Base-by-base conservation (phyloP, 352 stramenopile species). In the Globisporangium nagaii region DNA sequence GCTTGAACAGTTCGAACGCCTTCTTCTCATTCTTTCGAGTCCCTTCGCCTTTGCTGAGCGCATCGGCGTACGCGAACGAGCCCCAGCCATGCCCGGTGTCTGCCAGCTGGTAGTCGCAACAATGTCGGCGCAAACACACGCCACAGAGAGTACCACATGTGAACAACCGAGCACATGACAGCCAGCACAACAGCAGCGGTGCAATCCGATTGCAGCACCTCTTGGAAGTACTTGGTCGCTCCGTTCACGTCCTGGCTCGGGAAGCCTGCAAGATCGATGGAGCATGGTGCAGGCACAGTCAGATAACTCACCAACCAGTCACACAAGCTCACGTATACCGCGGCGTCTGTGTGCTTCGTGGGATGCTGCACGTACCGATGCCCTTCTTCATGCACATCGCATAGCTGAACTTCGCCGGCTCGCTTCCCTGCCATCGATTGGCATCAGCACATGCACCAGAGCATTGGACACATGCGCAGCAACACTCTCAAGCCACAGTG, bases 351-450 rank as follows among this genome's bases (percentile, higher is more conserved):
- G n/a, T n/a, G n/a, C n/a, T n/a, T n/a, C n/a, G n/a, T n/a, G n/a
- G n/a, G n/a, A n/a, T n/a, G n/a, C n/a, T n/a, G n/a, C 1, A 50
- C 68, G 32, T 27, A 84, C 73, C 80, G 20, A 85, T 84, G 54
- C 82, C 81, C 42, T 84, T 88, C 63, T 90, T 91, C 61, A 93
- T 70, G 39, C 78, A 92, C 65, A 86, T 67, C 0, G 84, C 84
- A 37, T 91, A 88, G 63, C 83, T 94, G 67, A 84, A 94, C 66
- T 91, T 94, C 62, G 84, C 78, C 46, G 86, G 77, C 12, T 86
- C 62, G 60, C 82, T 89, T 39, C 84, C 84, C 77, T 88, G n/a
- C n/a, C n/a, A n/a, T n/a, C n/a, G 28, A 27, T 32, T 8, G 4
- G 7, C 24, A 25, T 53, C 20, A 51, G 9, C 25, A n/a, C n/a